Evolutionary conservation across 1,284 basidiomycete genomes (phyloP).

Genomic region (Amylostereum areolatum): DNA sequence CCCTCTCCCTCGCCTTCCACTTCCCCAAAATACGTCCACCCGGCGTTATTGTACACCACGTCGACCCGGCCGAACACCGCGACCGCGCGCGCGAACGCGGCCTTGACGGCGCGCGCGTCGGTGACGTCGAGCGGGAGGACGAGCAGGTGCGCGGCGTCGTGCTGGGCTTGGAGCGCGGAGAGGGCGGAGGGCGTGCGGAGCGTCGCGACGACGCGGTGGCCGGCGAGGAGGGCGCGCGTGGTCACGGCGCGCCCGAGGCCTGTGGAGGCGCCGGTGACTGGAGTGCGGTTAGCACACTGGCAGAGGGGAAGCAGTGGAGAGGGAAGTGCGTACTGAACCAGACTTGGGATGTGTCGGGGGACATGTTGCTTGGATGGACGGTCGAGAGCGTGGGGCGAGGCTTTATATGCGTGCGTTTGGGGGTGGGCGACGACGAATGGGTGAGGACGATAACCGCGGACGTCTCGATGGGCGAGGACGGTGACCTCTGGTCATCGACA

Average conservation of each 20-base stretch:
- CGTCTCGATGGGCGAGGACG: too few relatives aligned
- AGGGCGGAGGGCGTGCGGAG: conserved; percentile 12
- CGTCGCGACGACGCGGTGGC: conserved; percentile 13
- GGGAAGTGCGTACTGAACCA: too few relatives aligned
- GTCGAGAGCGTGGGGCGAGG: too few relatives aligned
- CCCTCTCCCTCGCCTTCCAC: conserved; percentile 17
- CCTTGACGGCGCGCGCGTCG: conserved; percentile 6
- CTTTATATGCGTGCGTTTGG: too few relatives aligned
- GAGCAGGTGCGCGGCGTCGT: conserved; percentile 10
- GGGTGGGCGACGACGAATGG: too few relatives aligned
- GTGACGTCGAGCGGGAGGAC: conserved; percentile 14
- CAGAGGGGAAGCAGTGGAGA: too few relatives aligned
- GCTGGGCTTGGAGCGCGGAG: conserved; percentile 9
- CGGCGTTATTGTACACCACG: conserved; percentile 17
- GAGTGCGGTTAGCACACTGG: too few relatives aligned
- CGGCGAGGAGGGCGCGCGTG: conserved; percentile 9
- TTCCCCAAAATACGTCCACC: conserved; percentile 10
- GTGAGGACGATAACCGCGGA: too few relatives aligned
- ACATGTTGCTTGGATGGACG: too few relatives aligned
- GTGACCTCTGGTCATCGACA: too few relatives aligned
- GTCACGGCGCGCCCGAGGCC: conserved; percentile 12
- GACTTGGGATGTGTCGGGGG: too few relatives aligned
- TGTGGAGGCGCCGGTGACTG: conserved; percentile 17
- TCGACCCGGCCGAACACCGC: conserved; percentile 14
- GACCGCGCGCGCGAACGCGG: conserved; percentile 8